Evolutionary conservation across 2,329 filamentous ascomycete genomes (phyloP).

Genomic region (Fusarium sp.): DNA sequence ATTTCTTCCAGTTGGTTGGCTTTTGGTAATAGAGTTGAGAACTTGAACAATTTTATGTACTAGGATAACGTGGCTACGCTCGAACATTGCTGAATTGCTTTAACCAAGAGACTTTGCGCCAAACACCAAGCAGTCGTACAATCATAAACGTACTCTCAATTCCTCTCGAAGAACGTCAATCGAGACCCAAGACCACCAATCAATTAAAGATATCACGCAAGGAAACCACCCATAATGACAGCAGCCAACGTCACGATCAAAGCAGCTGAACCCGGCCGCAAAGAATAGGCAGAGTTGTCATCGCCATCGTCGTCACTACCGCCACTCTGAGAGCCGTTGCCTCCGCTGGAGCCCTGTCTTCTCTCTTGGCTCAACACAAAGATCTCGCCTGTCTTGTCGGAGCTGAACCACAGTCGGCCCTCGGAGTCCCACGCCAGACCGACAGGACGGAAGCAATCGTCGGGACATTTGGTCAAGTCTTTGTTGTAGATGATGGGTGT

Average conservation of each 20-base stretch:
- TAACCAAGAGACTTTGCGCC: background rate
- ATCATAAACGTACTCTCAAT: slow-evolving; percentile 3
- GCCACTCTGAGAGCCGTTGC: slow-evolving; percentile 4
- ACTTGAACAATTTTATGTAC: slow-evolving; percentile 20
- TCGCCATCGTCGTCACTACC: slow-evolving; percentile 19
- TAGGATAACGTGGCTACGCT: slow-evolving; percentile 11
- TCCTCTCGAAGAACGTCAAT: background rate
- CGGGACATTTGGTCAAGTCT: slow-evolving; percentile 68
- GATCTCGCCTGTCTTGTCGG: slow-evolving; percentile 76
- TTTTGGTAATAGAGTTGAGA: slow-evolving; percentile 25
- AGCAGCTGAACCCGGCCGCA: slow-evolving; percentile 37
- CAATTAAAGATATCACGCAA: slow-evolving; percentile 44
- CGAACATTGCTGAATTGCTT: background rate
- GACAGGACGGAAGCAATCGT: slow-evolving; percentile 74
- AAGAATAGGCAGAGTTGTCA: slow-evolving; percentile 43
- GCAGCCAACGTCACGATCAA: slow-evolving; percentile 51
- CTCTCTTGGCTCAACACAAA: slow-evolving; percentile 63
- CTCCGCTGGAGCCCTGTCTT: slow-evolving; percentile 20
- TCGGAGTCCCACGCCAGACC: slow-evolving; percentile 67
- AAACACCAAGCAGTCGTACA: background rate
- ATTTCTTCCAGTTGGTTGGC: slow-evolving; percentile 8
- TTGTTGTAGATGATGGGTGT: slow-evolving; percentile 70
- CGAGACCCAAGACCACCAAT: background rate
- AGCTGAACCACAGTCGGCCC: slow-evolving; percentile 73
- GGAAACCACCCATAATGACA: slow-evolving; percentile 49